Base-by-base conservation (phyloP, 2,329 filamentous ascomycete species). In the Penicillium aurantiogriseum region DNA sequence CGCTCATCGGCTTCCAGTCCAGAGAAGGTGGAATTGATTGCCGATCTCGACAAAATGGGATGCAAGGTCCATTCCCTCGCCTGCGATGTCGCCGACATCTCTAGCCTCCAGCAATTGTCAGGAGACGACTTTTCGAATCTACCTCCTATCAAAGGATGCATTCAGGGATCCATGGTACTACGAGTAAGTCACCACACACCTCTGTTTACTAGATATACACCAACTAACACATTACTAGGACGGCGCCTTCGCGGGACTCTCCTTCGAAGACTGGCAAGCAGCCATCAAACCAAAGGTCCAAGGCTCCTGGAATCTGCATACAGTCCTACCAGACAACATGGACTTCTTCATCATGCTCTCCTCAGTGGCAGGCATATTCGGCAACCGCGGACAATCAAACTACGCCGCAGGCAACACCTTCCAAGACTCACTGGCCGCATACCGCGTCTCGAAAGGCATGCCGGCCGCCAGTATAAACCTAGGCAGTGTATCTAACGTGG, bases 371-470 rank as follows among this genome's bases (percentile, higher is more conserved):
- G 75, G 75, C 1, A 65, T 82, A 15, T 67, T 79, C 6, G 80
- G 81, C 4, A 79, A 79, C 50, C 62, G 73, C 6, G 75, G 77
- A 4, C 71, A 83, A 53, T 72, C 79, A 11, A 80, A 79, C 57
- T 79, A 79, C 58, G 68, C 72, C 2, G 74, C 76, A 6, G 76
- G 67, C 19, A 71, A 72, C 43, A 69, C 73, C 1, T 79, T 71
- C 62, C 71, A 77, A 56, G 75, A 77, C 44, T 68, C 71, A 0
- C 56, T 77, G 7, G 73, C 71, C 3, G 65, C 61, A 6, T 64
- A 70, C 31, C 72, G 74, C 7, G 50, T 38, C 7, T 25, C 57
- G 0, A 55, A 49, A 9, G 67, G 67, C 1, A 54, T 66, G 49
- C 58, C 59, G 3, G 65, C 63, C 11, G 58, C 57, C 3, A 59